Conservation (phyloP, 2,329 filamentous ascomycete species). For the Zelopaecilomyces penicillatus region DNA sequence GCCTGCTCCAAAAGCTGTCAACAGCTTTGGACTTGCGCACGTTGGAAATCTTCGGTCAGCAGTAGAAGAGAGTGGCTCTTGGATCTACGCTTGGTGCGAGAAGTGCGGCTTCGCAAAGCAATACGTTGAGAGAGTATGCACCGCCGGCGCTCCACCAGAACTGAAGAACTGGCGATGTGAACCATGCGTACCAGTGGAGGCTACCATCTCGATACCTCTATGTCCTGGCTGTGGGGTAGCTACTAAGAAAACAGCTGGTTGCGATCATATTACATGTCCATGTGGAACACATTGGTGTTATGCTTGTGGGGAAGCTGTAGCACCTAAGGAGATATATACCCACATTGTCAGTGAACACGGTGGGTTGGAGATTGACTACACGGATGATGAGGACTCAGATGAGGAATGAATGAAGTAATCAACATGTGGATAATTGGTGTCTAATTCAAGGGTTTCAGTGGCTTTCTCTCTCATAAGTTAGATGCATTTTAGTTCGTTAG, state of each 20-base stretch:
- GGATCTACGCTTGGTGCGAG: constrained; percentile 42
- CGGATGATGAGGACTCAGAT: constrained; percentile 15
- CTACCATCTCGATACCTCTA: constrained; percentile 11
- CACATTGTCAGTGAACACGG: constrained; percentile 28
- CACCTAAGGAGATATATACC: constrained; percentile 22
- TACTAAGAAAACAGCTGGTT: constrained; percentile 29
- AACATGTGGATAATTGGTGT: no score
- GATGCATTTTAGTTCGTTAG: background rate
- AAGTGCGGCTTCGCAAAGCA: constrained; percentile 33
- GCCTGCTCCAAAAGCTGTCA: constrained; percentile 29
- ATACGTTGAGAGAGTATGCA: constrained; percentile 36
- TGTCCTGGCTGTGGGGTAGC: constrained; percentile 30
- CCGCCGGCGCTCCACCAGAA: constrained; percentile 28
- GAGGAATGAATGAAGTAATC: background rate
- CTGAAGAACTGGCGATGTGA: constrained; percentile 34
- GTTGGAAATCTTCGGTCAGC: constrained; percentile 31
- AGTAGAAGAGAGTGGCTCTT: constrained; percentile 30
- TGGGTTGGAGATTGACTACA: constrained; percentile 16
- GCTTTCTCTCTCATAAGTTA: background rate
- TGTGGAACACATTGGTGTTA: constrained; percentile 33
- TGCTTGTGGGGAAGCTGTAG: constrained; percentile 24
- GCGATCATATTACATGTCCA: constrained; percentile 31
- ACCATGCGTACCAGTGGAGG: constrained; percentile 20
- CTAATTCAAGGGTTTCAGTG: no score
- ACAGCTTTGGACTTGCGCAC: constrained; percentile 27